phyloP scores from a whole-genome alignment of 2,329 filamentous ascomycete genomes.

The Claviceps africana region DNA sequence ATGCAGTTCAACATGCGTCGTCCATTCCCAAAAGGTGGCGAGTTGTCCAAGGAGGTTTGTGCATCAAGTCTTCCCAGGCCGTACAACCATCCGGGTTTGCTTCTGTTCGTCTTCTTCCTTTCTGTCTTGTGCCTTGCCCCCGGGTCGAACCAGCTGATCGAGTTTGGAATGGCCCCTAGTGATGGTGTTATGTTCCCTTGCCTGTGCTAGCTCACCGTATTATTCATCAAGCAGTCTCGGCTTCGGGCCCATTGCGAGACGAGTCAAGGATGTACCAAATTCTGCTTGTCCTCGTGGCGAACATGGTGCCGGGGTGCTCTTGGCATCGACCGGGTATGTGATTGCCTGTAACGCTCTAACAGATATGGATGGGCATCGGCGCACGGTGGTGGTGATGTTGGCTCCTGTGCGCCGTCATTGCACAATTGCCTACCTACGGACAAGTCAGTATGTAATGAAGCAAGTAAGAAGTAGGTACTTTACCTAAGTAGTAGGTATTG shows the following conservation, averaged over 20 bases:
- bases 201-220: conserved; percentile 5
- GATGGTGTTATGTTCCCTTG: conserved; percentile 1
- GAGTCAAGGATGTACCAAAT: conserved; percentile 2
- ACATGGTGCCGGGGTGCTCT: conserved; percentile 1
- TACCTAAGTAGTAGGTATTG: no score
- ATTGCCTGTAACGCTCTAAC: background rate
- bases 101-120: background rate
- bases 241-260: background rate
- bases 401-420: conserved; percentile 1
- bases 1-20: background rate
- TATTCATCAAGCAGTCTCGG: conserved; percentile 1
- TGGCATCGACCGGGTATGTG: conserved; percentile 5
- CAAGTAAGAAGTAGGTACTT: no score
- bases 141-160: background rate
- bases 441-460: no score
- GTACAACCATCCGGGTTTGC: background rate
- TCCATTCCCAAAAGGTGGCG: background rate
- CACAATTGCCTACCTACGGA: background rate
- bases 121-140: background rate
- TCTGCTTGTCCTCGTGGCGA: conserved; percentile 5
- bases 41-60: background rate
- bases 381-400: background rate
- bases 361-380: background rate
- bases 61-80: background rate
- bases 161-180: background rate